Evolutionary conservation across 805 yeast species (phyloP).

Genomic region (Teunomyces aglyptinius): DNA sequence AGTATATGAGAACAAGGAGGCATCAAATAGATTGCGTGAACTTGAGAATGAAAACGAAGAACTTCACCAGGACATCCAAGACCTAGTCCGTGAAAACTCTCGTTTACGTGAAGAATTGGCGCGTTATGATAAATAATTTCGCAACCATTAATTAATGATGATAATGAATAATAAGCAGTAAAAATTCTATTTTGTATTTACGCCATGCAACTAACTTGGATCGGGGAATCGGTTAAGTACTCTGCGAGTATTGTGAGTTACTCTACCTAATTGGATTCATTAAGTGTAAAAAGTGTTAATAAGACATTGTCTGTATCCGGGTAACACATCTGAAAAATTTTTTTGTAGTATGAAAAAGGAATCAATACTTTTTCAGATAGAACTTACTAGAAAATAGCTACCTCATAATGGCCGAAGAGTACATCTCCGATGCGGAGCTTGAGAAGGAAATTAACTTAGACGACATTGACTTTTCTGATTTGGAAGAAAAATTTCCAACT

Average conservation of each 20-base stretch:
- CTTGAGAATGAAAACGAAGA: constrained; percentile 52
- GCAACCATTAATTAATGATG: constrained; percentile 2
- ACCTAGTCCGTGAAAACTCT: neutral
- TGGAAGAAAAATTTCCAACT: constrained; percentile 72
- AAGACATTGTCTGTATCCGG: neutral
- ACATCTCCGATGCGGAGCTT: constrained; percentile 26
- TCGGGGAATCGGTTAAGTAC: too few relatives aligned
- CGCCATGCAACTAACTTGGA: too few relatives aligned
- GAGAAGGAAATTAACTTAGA: constrained; percentile 40
- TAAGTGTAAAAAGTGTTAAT: too few relatives aligned
- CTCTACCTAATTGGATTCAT: too few relatives aligned
- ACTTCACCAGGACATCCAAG: constrained; percentile 1
- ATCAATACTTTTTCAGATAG: constrained; percentile 1
- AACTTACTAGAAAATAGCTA: neutral
- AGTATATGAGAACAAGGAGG: constrained; percentile 57
- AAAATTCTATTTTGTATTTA: neutral
- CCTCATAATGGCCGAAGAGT: constrained; percentile 19
- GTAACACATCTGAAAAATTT: constrained; percentile 1
- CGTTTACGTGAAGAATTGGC: constrained; percentile 2
- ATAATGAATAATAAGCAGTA: neutral
- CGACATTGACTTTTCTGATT: constrained; percentile 77
- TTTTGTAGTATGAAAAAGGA: neutral
- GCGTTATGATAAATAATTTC: neutral
- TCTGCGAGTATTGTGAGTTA: too few relatives aligned
- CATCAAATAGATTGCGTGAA: constrained; percentile 48